Evolutionary conservation across 208 protist genomes (phyloP).

Genomic region (Leishmania gerbilli): DNA sequence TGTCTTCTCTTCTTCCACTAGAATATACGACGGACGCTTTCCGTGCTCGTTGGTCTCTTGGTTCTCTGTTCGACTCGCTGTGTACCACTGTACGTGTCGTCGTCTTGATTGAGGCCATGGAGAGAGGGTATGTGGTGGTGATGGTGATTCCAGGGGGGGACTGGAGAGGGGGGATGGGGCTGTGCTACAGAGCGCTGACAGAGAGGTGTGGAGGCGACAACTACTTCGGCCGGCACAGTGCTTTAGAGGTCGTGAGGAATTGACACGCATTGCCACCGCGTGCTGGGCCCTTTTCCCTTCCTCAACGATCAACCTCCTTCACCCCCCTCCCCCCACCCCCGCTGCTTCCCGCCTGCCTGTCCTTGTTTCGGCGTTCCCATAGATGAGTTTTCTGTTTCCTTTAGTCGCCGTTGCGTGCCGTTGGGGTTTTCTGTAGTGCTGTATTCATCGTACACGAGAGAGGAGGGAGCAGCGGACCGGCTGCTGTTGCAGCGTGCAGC

Average conservation of each 20-base stretch:
- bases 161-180: background rate
- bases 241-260: background rate
- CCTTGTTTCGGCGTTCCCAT: conserved; percentile 4
- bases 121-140: background rate
- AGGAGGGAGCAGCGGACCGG: background rate
- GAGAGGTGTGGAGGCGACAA: background rate
- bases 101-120: background rate
- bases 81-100: conserved; percentile 3
- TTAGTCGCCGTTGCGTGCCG: background rate
- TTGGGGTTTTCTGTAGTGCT: conserved; percentile 18
- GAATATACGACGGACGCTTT: background rate
- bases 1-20: background rate
- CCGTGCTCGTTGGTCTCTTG: background rate
- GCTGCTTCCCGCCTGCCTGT: background rate
- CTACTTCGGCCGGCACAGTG: background rate
- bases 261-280: background rate
- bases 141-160: background rate
- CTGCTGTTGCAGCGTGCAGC: background rate
- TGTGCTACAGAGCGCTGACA: background rate
- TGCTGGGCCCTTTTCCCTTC: background rate
- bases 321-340: too few relatives aligned
- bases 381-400: background rate
- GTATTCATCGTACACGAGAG: background rate
- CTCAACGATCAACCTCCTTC: background rate
- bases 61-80: background rate